Evolutionary conservation across 75 land plant genomes (phyloP), one percentile per base, ranked within the genome.

Genomic region (Selaginella moellendorffii): DNA sequence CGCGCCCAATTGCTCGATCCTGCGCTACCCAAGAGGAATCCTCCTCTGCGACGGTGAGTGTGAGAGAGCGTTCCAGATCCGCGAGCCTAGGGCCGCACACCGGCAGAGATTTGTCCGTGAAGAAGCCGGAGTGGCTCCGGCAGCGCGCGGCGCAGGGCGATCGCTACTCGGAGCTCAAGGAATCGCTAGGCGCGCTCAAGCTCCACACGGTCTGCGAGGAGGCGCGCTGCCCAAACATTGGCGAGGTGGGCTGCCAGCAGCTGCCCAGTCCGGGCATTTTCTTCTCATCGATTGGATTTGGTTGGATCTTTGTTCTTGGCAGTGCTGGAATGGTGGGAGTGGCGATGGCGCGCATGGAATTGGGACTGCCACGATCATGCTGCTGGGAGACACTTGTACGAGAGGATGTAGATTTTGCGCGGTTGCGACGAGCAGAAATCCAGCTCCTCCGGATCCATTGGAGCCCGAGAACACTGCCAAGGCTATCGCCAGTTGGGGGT

Each of bases 401-500:
- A 77, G 97, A 23, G 97, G 97, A 0, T 91, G 97, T 68, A 56
- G 97, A 28, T 91, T 91, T 65, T 91, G 97, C 74, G 97, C 97
- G 17, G 93, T 91, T 18, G 85, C 85, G 69, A 91, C 97, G 8
- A 91, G 86, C 63, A 71, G 84, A 31, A 87, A 85, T 31, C 97
- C 97, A 64, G 77, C 86, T 26, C 88, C 97, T 5, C 93, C 93
- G 21, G 93, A 91, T 73, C 93, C 83, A 9, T 69, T 82, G 84
- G 97, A 91, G 61, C 97, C 97, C 0, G 82, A 84, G 64, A 87
- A 91, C 42, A 91, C 97, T 60, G 97, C 97, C 12, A 75, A 65
- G 65, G 97, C 93, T n/a, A 87, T 91, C 73, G 95, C 87, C 21
- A 81, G 81, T 27, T 91, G 97, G 97, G 97, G 97, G 97, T 88